Base-by-base conservation (phyloP, 306 rosid genomes). In the Mimosa pudica region DNA sequence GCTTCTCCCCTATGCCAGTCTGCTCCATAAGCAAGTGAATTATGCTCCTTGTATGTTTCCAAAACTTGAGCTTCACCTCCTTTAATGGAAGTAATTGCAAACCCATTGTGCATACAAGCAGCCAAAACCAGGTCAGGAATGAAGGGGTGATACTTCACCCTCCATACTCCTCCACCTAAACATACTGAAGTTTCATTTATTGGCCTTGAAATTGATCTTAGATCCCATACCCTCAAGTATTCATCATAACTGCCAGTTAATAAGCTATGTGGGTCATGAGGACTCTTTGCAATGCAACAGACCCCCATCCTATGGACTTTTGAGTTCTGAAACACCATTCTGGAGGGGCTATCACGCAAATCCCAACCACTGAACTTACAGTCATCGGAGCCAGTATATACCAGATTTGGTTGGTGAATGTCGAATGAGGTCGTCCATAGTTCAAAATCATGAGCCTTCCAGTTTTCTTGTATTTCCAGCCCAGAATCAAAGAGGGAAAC, bases 21-120 rank as follows among this genome's bases (percentile, higher is more conserved):
- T 78, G 92, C 97, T 68, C 99, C 98, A 51, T 95, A 92, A 14
- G 99, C 98, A 78, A 93, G 97, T 7, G 98, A 91, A 32, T 77
- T 88, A 58, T 95, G 98, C 82, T 87, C 88, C 51, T 33, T 80
- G 83, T 89, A 95, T 8, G 90, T 89, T 85, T 95, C 97, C 47
- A 90, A 77, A 16, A 95, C 91, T 90, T 90, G 71, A 0, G 91
- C 78, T 71, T 70, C 81, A 66, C 75, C 84, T 5, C 84, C 90
- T 76, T 83, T 81, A 41, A 82, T 47, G 45, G 84, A 33, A 79
- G 93, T 97, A 72, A 93, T 79, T 20, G 96, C 92, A 72, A 91
- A 93, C 33, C 98, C 99, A 49, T 91, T 95, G 86, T 95, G 98
- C 97, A 95, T 95, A 73, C 98, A 95, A n/a, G 98, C 96, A 48